Evolutionary conservation across 2,329 filamentous ascomycete species (phyloP).

Genomic region (Alternaria incomplexa): DNA sequence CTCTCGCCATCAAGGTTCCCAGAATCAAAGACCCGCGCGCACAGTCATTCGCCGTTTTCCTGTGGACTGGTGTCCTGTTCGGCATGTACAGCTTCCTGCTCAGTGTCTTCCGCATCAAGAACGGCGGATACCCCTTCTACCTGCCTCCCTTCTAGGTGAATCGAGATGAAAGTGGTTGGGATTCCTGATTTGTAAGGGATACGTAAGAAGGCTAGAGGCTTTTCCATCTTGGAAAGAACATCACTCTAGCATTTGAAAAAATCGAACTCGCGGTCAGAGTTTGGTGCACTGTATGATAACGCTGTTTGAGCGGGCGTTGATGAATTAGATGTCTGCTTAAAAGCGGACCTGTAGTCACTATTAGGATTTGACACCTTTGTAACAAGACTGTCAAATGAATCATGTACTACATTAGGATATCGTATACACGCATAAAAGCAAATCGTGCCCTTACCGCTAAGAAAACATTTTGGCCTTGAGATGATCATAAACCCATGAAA

Average conservation of each 20-base stretch:
- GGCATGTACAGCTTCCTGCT: constrained; percentile 92
- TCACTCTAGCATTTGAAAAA: neutral
- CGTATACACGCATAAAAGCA: neutral
- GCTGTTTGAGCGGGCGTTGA: neutral
- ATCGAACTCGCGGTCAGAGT: neutral
- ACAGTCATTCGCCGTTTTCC: constrained; percentile 81
- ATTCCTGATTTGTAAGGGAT: neutral
- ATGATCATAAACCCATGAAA: neutral
- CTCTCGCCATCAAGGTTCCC: constrained; percentile 91
- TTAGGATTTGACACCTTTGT: neutral
- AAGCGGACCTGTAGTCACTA: neutral
- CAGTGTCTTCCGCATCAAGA: constrained; percentile 93
- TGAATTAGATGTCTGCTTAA: neutral
- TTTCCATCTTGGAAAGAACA: neutral
- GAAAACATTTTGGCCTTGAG: neutral
- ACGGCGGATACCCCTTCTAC: constrained; percentile 91
- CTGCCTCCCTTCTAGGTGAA: constrained; percentile 78
- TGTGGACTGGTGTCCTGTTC: constrained; percentile 79
- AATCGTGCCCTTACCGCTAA: neutral
- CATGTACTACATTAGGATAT: constrained; percentile 1
- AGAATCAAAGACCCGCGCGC: constrained; percentile 76
- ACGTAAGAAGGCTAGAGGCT: neutral
- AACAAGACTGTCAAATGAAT: neutral
- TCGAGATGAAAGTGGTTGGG: neutral
- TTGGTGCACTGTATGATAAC: neutral